Base-by-base conservation (phyloP, 192 early-diverging fungal species). In the Backusella parvicylindrica region DNA sequence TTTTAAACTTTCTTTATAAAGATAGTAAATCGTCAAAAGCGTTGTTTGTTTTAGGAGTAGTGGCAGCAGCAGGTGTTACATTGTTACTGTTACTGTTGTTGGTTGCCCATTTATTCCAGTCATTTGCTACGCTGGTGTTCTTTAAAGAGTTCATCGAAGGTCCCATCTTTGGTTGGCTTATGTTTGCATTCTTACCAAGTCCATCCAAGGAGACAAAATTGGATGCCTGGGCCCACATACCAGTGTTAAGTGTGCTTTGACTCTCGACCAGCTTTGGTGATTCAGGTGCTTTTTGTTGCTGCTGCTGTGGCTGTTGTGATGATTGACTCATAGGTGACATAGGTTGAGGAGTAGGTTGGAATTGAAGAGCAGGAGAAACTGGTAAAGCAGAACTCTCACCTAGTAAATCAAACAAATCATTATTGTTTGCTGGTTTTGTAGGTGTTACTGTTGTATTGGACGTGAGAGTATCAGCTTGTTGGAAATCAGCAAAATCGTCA, bases 121-220 rank as follows among this genome's bases (percentile, higher is more conserved):
- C 72, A 37, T 76, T 65, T n/a, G 43, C 56, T 23, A 53, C 68
- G n/a, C 72, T 76, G 2, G 81, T 80, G 60, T 79, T 67, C 32
- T 77, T 81, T 56, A 81, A 66, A 1, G 88, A 77, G 53, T 89
- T 89, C 88, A 89, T 89, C 18, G 88, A 88, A 35, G 88, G 88
- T 16, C 83, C 85, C 30, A 66, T 49, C 0, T 79, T 79, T 16
- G 78, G 78, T 68, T 85, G 84, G 28, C 9, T 71, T 5, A 67
- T 21, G 5, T 88, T 78, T 49, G 88, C 86, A 11, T 81, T 71
- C 75, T 92, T 87, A 28, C 89, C 89, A 2, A 94, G 81, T 33
- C 91, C 91, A 79, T 93, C 93, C 40, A 94, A 79, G 0, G 91
- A 91, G 15, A 94, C 86, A 68, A 94, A 81, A 70, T 78, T 82